These are phyloP conservation scores for Lactifluus volemus DNA, from an alignment of 768 basidiomycete species.

Conservation along the genomic window DNA sequence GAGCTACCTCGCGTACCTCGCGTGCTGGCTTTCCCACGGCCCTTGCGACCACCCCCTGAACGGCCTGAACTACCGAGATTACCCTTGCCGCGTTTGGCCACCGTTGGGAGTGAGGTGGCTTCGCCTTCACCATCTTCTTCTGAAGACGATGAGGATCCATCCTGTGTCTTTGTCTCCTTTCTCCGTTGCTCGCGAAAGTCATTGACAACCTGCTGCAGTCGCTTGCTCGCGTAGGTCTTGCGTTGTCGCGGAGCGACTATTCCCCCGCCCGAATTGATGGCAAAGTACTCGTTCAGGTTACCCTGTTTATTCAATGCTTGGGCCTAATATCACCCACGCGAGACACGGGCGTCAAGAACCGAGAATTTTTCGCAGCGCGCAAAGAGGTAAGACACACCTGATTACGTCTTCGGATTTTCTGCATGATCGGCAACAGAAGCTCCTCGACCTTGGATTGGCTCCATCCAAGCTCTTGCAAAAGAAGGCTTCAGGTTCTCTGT, in stretches of 20 bases:
- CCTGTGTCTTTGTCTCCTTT: slow-evolving; percentile 22
- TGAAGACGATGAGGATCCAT: background rate
- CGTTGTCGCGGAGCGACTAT: slow-evolving; percentile 69
- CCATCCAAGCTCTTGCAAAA: slow-evolving; percentile 79
- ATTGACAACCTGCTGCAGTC: slow-evolving; percentile 78
- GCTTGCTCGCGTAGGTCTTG: slow-evolving; percentile 77
- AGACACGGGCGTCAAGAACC: background rate
- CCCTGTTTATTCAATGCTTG: slow-evolving; percentile 68
- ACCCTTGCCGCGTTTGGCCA: background rate
- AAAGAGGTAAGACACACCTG: slow-evolving; percentile 40
- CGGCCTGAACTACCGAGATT: background rate
- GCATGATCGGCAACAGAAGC: slow-evolving; percentile 84
- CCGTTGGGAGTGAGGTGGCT: background rate
- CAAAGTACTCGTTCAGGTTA: slow-evolving; percentile 68
- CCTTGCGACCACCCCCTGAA: background rate
- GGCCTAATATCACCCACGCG: slow-evolving; percentile 28
- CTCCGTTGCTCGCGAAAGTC: slow-evolving; percentile 54
- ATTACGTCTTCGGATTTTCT: slow-evolving; percentile 73
- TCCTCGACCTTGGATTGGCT: slow-evolving; percentile 77
- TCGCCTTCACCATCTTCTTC: background rate
- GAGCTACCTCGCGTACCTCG: slow-evolving; percentile 12
- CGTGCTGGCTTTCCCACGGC: slow-evolving; percentile 11
- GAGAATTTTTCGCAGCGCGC: background rate
- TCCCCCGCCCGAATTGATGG: slow-evolving; percentile 55
- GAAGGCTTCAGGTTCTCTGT: slow-evolving; percentile 38